These are phyloP conservation scores for Vitis hybrid DNA, from an alignment of 177 flowering plant species.

Conservation along the genomic window DNA sequence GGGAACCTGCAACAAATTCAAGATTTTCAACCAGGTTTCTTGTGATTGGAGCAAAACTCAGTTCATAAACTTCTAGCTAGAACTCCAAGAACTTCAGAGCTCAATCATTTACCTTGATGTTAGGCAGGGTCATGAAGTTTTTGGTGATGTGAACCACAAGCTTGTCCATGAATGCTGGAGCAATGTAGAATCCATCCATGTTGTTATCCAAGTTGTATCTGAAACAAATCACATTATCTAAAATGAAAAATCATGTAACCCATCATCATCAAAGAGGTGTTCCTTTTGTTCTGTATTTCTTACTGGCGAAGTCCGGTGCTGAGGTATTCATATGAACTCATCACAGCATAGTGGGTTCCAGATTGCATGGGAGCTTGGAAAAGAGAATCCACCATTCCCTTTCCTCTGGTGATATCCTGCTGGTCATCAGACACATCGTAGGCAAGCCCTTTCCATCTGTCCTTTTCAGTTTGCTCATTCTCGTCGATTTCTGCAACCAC, in stretches of 20 bases:
- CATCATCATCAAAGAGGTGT: background rate
- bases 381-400: conserved; percentile 10
- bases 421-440: conserved; percentile 7
- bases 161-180: conserved; percentile 11
- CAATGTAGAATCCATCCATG: conserved; percentile 8
- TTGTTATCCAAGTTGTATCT: conserved; percentile 6
- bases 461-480: conserved; percentile 3
- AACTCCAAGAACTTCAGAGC: too few relatives aligned
- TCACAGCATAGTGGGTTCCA: conserved; percentile 6
- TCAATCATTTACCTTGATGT: conserved; percentile 2
- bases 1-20: conserved; percentile 46
- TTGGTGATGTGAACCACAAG: conserved; percentile 11
- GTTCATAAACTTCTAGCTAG: too few relatives aligned
- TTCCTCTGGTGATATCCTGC: conserved; percentile 12
- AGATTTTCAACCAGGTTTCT: too few relatives aligned
- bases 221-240: background rate
- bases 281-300: background rate
- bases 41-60: too few relatives aligned
- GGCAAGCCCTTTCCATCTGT: conserved; percentile 6
- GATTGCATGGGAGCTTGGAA: conserved; percentile 3
- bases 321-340: conserved; percentile 7
- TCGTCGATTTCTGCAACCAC: conserved; percentile 8
- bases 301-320: conserved; percentile 1
- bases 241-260: background rate
- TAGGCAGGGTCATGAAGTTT: conserved; percentile 8